A percentile compares a stretch with the other conserved stretches of the same genome.
Conservation (phyloP, 2,329 filamentous ascomycete genomes). For the Colletotrichum sp. region DNA sequence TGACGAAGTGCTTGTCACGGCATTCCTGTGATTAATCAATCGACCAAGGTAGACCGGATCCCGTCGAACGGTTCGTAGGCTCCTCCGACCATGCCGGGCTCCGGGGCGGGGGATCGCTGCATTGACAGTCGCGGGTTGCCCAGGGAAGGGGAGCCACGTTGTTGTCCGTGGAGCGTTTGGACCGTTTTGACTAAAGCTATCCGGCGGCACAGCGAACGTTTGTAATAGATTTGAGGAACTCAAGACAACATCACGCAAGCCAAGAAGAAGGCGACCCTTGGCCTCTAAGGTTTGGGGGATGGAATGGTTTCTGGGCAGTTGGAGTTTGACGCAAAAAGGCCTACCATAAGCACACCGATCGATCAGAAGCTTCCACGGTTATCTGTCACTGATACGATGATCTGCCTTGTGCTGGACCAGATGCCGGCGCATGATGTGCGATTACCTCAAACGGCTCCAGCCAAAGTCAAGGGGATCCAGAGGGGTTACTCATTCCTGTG, state of each 20-base stretch:
- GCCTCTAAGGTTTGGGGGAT: not conserved
- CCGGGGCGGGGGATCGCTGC: not conserved
- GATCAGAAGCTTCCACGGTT: not conserved
- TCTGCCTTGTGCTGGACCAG: not conserved
- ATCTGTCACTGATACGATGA: constrained; percentile 3
- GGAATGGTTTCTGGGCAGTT: not conserved
- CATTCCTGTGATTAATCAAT: not conserved
- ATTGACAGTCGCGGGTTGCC: not conserved
- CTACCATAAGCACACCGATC: not conserved
- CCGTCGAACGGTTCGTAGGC: not conserved
- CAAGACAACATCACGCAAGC: not conserved
- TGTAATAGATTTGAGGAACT: not conserved
- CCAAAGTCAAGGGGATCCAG: not conserved
- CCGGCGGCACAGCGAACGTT: not conserved
- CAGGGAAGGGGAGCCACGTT: not conserved
- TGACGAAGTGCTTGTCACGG: not conserved
- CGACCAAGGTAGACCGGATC: not conserved
- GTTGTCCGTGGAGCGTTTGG: not conserved
- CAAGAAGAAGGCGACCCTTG: not conserved
- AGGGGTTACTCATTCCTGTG: not conserved
- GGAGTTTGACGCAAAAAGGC: not conserved
- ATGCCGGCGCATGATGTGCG: not conserved
- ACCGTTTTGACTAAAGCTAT: not conserved
- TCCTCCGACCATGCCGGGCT: not conserved
- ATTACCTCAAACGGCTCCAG: not conserved